Evolutionary conservation across 306 rosid genomes (phyloP).

Genomic region (Styphnolobium japonicum): DNA sequence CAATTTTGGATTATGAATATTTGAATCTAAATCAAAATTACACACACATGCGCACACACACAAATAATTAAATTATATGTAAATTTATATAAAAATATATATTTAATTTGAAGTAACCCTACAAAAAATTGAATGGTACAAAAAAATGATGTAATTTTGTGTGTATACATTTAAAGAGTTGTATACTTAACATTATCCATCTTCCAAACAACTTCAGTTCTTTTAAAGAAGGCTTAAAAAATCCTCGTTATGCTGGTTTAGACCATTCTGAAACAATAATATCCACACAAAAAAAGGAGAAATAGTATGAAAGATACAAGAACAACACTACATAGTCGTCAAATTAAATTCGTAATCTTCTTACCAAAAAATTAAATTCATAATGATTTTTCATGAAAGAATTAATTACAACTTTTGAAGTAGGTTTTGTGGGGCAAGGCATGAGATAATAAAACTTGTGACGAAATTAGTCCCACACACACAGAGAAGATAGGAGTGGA

Average conservation of each 20-base stretch:
- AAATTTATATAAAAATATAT: not conserved
- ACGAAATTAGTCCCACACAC: not conserved
- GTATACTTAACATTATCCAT: not conserved
- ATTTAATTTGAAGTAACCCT: not conserved
- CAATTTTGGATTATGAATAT: not conserved
- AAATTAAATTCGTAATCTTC: not conserved
- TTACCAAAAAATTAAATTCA: not conserved
- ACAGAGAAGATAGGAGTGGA: not conserved
- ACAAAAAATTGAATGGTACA: no score
- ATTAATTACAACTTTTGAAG: not conserved
- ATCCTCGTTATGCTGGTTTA: no score
- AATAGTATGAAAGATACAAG: not conserved
- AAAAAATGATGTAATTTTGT: no score
- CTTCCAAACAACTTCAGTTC: not conserved
- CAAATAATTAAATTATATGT: not conserved
- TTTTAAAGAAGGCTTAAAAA: no score
- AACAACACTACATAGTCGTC: not conserved
- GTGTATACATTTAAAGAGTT: no score
- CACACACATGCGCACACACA: not conserved
- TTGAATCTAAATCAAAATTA: not conserved
- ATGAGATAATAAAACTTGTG: not conserved
- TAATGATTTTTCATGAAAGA: not conserved
- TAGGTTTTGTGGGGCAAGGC: not conserved
- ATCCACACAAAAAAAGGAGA: not conserved
- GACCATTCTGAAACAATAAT: no score